Evolutionary conservation across 352 stramenopile genomes (phyloP), one percentile per base, ranked within the genome.

Genomic region (Globisporangium heterothallicum): DNA sequence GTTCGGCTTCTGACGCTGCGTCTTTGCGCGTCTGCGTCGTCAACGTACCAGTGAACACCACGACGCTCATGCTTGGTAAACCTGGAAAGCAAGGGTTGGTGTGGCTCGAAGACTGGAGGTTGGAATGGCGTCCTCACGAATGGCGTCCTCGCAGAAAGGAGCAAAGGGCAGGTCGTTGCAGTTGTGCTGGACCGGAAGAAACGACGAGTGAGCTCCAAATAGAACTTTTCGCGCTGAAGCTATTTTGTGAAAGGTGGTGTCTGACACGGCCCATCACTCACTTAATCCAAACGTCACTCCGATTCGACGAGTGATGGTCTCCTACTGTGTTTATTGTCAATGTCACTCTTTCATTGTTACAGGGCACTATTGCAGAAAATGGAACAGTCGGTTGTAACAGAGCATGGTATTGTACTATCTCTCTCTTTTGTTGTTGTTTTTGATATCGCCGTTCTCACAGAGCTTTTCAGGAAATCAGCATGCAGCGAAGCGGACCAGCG

Each of bases 1-100:
- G 22, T 56, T 79, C 64, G 12, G 74, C 69, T 46, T 72, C 50
- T 0, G 52, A 52, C 0, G 48, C 50, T 12, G 58, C 71, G 18
- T 78, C 63, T 41, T 74, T 74, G 25, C 74, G 66, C 36, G 69
- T 63, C 67, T 75, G 69, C 40, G 48, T 55, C 13, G 58, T 65
- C 27, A 85, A 50, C 53, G 58, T 64, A n/a, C 74, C 71, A 13
- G 71, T 79, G 57, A 86, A 86, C 42, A 86, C 72, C 13, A 86
- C 69, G 3, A 70, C 53, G 19, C 12, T 55, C 18, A 25, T 55
- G 30, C 32, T 38, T n/a, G n/a, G n/a, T n/a, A n/a, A n/a, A n/a
- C n/a, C n/a, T n/a, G n/a, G n/a, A n/a, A n/a, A n/a, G n/a, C n/a
- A n/a, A n/a, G n/a, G n/a, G n/a, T n/a, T n/a, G n/a, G n/a, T n/a